Conservation (phyloP, 2,329 filamentous ascomycete species). For the Lasiodiplodia sp. region DNA sequence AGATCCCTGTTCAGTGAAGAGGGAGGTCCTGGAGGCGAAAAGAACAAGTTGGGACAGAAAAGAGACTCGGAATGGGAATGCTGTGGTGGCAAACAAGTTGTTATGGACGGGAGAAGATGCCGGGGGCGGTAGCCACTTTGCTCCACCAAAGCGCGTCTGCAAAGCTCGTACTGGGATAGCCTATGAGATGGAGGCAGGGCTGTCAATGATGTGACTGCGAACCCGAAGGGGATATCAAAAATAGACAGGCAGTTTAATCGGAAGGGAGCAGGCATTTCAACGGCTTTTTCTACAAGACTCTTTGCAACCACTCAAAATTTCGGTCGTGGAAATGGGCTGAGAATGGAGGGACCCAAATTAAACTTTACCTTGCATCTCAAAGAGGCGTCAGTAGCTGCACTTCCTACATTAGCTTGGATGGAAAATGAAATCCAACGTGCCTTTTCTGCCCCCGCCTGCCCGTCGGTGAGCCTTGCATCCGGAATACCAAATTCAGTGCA, state of each 20-base stretch:
- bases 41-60: neutral
- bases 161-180: neutral
- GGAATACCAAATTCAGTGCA: too few species aligned
- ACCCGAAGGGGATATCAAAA: neutral
- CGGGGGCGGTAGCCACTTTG: neutral
- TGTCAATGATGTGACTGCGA: neutral
- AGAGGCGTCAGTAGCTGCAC: too few species aligned
- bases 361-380: too few species aligned
- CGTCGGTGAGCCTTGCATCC: too few species aligned
- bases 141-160: neutral
- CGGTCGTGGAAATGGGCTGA: neutral
- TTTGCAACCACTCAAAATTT: neutral
- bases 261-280: neutral
- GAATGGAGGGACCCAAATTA: too few species aligned
- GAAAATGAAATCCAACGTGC: too few species aligned
- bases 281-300: neutral
- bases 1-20: conserved; percentile 19
- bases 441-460: too few species aligned
- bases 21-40: too few species aligned
- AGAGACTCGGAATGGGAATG: neutral
- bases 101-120: neutral
- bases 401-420: too few species aligned
- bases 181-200: neutral
- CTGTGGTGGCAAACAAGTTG: neutral
- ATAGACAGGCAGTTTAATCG: neutral